These are phyloP conservation scores for Diaporthe citrichinensis DNA, from an alignment of 2,329 filamentous ascomycete genomes.

Conservation along the genomic window DNA sequence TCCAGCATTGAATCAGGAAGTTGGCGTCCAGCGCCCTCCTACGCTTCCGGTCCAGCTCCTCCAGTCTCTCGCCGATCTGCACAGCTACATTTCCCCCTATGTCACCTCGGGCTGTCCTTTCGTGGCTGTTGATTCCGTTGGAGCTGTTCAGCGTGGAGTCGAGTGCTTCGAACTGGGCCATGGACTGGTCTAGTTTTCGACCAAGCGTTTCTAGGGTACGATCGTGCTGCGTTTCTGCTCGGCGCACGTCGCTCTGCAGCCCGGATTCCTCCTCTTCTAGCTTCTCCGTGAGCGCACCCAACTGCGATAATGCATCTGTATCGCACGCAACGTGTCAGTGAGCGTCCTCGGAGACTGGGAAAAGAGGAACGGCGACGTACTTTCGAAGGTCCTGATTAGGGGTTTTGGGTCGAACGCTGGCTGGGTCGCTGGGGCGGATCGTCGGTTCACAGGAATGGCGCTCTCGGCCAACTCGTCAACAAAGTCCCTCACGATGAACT, in stretches of 20 bases:
- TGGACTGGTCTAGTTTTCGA: slow-evolving; percentile 90
- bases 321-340: slow-evolving; percentile 46
- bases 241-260: slow-evolving; percentile 87
- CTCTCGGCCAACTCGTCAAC: slow-evolving; percentile 92
- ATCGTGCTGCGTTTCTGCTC: slow-evolving; percentile 92
- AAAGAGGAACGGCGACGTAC: slow-evolving; percentile 54
- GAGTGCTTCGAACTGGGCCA: slow-evolving; percentile 90
- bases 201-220: slow-evolving; percentile 90
- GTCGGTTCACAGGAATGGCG: slow-evolving; percentile 83
- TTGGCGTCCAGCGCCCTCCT: slow-evolving; percentile 92
- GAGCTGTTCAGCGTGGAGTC: slow-evolving; percentile 84
- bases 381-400: slow-evolving; percentile 94
- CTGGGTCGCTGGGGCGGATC: slow-evolving; percentile 76
- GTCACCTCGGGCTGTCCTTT: slow-evolving; percentile 65
- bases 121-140: slow-evolving; percentile 56
- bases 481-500: slow-evolving; percentile 99
- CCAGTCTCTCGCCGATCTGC: slow-evolving; percentile 92
- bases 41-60: slow-evolving; percentile 94
- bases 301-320: slow-evolving; percentile 74
- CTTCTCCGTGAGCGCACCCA: slow-evolving; percentile 82
- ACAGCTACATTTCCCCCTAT: slow-evolving; percentile 90
- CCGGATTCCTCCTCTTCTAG: slow-evolving; percentile 93
- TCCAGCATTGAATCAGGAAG: slow-evolving; percentile 97
- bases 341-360: not conserved
- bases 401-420: slow-evolving; percentile 91